Base-by-base conservation (phyloP, 2,329 filamentous ascomycete genomes). In the Sporothrix curviconia region DNA sequence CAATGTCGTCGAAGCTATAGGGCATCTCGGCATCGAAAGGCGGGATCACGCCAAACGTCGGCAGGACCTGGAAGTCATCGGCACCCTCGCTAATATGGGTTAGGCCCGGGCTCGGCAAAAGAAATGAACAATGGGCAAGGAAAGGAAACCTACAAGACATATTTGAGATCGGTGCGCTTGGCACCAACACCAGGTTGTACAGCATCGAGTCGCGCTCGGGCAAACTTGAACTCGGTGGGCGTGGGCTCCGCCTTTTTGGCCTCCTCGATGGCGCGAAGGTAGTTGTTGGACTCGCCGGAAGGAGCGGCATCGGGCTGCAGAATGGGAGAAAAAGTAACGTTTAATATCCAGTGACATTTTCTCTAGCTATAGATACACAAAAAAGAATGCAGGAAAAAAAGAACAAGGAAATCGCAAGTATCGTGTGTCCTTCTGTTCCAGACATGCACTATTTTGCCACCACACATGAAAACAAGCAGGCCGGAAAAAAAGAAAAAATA, bases 21-120 rank as follows among this genome's bases (percentile, higher is more conserved):
- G 92, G 90, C 60, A 85, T 77, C 64, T 88, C 80, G 60, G 90
- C 86, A 74, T 87, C 87, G 77, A 97, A 96, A 66, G 86, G 88
- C n/a, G 94, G 94, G 66, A 99, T 86, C 61, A 97, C 94, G 70
- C 92, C 94, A 68, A 89, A 99, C n/a, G 91, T 95, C 55, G 94
- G 94, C 55, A 97, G 79, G 55, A 90, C 86, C 71, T 96, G 90
- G 83, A 99, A 99, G 71, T 94, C 82, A 56, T 96, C 91, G 68
- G 85, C 77, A 68, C 90, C 89, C 78, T 99, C 94, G 69, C 76
- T 76, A 56, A 15, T 14, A 11, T 7, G 9, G 51, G 4, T 50
- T 36, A 50, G 12, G 12, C 32, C 24, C 22, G 28, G n/a, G 25
- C 15, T n/a, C 5, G 5, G 30, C n/a, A 3, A 30, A 15, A 11